These are phyloP conservation scores for Achaetomium macrosporum DNA, from an alignment of 2,329 filamentous ascomycete species.

Conservation along the genomic window DNA sequence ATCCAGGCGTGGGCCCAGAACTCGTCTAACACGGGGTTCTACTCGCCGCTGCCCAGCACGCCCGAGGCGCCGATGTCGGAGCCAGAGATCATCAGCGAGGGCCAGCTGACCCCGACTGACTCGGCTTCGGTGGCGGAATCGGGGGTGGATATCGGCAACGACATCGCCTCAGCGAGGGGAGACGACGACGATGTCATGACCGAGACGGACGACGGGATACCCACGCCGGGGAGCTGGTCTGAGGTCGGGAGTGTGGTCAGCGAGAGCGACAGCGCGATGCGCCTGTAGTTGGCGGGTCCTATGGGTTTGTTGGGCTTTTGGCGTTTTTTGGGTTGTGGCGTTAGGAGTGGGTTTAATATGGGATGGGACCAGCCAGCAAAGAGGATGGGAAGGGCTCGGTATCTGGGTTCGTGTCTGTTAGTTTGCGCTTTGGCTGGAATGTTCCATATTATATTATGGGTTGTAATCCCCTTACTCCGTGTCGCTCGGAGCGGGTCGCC, in stretches of 20 bases:
- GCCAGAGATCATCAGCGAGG: conserved; percentile 46
- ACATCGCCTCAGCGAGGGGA: conserved; percentile 24
- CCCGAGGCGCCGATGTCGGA: conserved; percentile 46
- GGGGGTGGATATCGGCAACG: conserved; percentile 42
- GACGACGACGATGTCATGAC: conserved; percentile 50
- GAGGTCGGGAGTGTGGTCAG: conserved; percentile 59
- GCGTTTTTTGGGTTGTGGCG: background rate
- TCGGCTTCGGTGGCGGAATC: conserved; percentile 50
- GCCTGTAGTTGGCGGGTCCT: conserved; percentile 24
- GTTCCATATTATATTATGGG: no score
- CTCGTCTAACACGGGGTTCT: conserved; percentile 45
- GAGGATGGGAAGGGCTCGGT: no score
- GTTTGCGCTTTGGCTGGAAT: no score
- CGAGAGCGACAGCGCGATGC: conserved; percentile 43
- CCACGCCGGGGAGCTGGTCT: conserved; percentile 58
- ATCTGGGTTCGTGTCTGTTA: no score
- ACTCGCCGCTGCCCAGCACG: conserved; percentile 53
- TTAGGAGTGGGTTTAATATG: no score
- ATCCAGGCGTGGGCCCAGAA: conserved; percentile 61
- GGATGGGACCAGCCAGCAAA: no score
- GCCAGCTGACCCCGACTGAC: conserved; percentile 54
- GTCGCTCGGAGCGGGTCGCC: no score
- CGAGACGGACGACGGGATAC: conserved; percentile 50
- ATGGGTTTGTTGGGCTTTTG: background rate
- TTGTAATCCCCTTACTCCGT: no score